These are phyloP conservation scores for Exophiala sideris DNA, from an alignment of 2,329 filamentous ascomycete species.

Conservation along the genomic window DNA sequence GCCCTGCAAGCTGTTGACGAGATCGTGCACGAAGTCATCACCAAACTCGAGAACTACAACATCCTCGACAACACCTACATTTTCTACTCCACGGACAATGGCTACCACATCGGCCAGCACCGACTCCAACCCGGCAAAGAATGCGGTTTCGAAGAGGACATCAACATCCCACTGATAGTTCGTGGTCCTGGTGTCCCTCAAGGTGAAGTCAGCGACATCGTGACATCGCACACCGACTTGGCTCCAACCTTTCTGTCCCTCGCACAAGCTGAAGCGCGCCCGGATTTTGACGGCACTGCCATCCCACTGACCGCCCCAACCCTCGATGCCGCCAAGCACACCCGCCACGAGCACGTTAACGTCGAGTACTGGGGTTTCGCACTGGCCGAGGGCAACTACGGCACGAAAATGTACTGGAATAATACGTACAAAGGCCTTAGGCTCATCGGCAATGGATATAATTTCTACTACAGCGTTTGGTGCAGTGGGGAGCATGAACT, in stretches of 20 bases:
- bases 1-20: slow-evolving; percentile 55
- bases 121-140: slow-evolving; percentile 57
- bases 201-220: slow-evolving; percentile 42
- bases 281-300: slow-evolving; percentile 57
- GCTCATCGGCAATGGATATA: slow-evolving; percentile 35
- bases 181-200: slow-evolving; percentile 55
- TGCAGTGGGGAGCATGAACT: slow-evolving; percentile 42
- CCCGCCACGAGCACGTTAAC: slow-evolving; percentile 54
- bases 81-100: slow-evolving; percentile 60
- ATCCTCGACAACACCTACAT: slow-evolving; percentile 57
- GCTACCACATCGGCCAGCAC: slow-evolving; percentile 60
- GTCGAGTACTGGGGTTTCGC: slow-evolving; percentile 56
- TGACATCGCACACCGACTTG: slow-evolving; percentile 63
- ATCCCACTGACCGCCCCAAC: slow-evolving; percentile 39
- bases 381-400: slow-evolving; percentile 33
- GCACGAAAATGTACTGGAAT: slow-evolving; percentile 19
- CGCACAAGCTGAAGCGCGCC: slow-evolving; percentile 30
- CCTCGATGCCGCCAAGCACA: slow-evolving; percentile 26
- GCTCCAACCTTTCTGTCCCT: slow-evolving; percentile 57
- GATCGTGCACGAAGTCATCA: slow-evolving; percentile 47
- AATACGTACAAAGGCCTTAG: slow-evolving; percentile 41
- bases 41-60: slow-evolving; percentile 39
- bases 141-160: slow-evolving; percentile 58
- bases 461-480: slow-evolving; percentile 42
- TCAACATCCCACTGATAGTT: slow-evolving; percentile 58